Evolutionary conservation across 2,329 filamentous ascomycete genomes (phyloP), one percentile per base, ranked within the genome.

Genomic region (Fusarium nisikadoi): DNA sequence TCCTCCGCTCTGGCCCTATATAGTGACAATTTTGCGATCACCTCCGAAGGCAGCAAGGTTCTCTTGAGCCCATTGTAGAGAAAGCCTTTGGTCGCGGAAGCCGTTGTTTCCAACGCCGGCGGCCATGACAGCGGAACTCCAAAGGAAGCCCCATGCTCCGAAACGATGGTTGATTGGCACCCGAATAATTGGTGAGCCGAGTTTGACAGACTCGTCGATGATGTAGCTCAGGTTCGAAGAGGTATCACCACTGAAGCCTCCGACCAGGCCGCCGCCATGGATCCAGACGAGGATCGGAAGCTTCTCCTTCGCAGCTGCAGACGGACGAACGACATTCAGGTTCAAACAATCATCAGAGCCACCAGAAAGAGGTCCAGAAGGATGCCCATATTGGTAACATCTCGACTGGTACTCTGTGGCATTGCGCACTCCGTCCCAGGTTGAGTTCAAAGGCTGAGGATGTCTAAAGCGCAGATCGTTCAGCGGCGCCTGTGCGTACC

Each of bases 111-210:
- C 64, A 1, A 38, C 29, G 0, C 68, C 71, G 7, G 41, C 65
- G 2, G 57, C 33, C 7, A 62, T n/a, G 8, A 74, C 36, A 1
- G 72, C 71, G 0, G 56, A 62, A 7, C 57, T 67, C 61, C 71
- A 67, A 6, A 74, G 46, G 2, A 57, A 74, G 0, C 72, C 72
- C 64, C 68, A 69, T 2, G 68, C 69, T 10, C 68, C 65, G 1
- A 75, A 63, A 13, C 73, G 65, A 19, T 75, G 75, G 55, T 75
- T 75, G 14, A 75, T 63, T 2, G 62, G 66, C 3, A 75, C 60
- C 41, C 70, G 3, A 75, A 75, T 69, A 0, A 75, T 70, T 0
- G 73, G 73, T 0, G 62, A 64, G 1, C 68, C 73, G 8, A 72
- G 5, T 13, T 74, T 69, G 1, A 74, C 63, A 9, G 71, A 74